phyloP scores from a whole-genome alignment of 2,329 filamentous ascomycete species.

The Fusarium poae region DNA sequence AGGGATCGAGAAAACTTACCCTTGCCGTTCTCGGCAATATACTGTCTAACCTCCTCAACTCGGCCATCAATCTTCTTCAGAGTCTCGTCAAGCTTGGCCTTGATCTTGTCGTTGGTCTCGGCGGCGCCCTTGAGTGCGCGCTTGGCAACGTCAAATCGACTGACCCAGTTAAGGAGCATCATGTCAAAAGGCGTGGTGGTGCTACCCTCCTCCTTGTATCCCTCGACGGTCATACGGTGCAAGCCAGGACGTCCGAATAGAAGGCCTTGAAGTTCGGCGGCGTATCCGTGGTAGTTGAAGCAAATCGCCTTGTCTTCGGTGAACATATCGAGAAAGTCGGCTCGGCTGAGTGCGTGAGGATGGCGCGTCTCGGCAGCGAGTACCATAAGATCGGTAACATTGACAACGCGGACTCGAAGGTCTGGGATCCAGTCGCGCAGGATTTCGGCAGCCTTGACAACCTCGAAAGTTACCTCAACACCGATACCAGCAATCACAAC shows the following conservation, averaged over 20 bases:
- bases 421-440: constrained; percentile 63
- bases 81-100: constrained; percentile 59
- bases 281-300: constrained; percentile 78
- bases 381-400: constrained; percentile 76
- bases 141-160: constrained; percentile 70
- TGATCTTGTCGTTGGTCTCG: constrained; percentile 62
- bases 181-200: constrained; percentile 79
- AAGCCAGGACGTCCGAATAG: constrained; percentile 68
- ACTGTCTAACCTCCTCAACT: constrained; percentile 63
- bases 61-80: constrained; percentile 62
- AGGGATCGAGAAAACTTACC: constrained; percentile 55
- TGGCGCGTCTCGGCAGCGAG: constrained; percentile 67
- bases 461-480: constrained; percentile 75
- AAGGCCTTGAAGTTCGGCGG: constrained; percentile 70
- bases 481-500: constrained; percentile 75
- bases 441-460: constrained; percentile 70
- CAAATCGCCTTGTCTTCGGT: constrained; percentile 67
- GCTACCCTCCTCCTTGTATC: constrained; percentile 74
- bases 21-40: constrained; percentile 65
- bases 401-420: constrained; percentile 71
- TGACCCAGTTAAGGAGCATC: constrained; percentile 74
- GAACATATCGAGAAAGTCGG: constrained; percentile 69
- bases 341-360: constrained; percentile 67
- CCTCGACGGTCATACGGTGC: constrained; percentile 67
- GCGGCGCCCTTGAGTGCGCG: constrained; percentile 65